Evolutionary conservation across 2,329 filamentous ascomycete species (phyloP), one percentile per base, ranked within the genome.

Genomic region (Fusarium avenaceum): DNA sequence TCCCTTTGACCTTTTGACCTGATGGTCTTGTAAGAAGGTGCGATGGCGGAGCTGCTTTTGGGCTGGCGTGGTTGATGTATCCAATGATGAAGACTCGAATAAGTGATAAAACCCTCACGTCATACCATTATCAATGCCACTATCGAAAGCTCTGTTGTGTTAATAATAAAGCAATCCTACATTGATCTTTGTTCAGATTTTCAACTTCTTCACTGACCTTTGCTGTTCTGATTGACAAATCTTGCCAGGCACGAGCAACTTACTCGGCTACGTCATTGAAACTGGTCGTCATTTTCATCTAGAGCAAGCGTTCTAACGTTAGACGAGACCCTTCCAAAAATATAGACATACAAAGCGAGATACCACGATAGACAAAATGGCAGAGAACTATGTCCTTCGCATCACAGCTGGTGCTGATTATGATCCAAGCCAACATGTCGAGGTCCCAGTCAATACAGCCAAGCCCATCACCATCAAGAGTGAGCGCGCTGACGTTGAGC

Each of bases 361-460:
- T 13, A 40, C 20, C n/a, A 15, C 35, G 7, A 40, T 39, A 48
- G 32, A 39, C 14, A 59, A 47, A 26, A 89, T 88, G 89, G 84
- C 89, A 19, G 86, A 91, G 61, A 90, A 92, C 70, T 97, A 96
- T 79, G 86, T 92, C 50, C 85, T 98, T 65, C 88, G 87, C 70
- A 90, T 97, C 56, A 96, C 93, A 0, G 93, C 93, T 2, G 95
- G 95, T 4, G 85, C 92, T 3, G 83, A 83, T 67, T 97, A 97
- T 80, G 88, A 96, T 76, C 79, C 84, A 33, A 79, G 84, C n/a
- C 86, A 86, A n/a, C 94, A 97, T 73, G 80, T 89, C 63, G 82
- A 88, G 28, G 89, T 97, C 11, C 86, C 87, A 5, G 91, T 97
- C 76, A 98, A 97, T 80, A 84, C 83, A 13, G 78, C 89, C 28